Evolutionary conservation across 805 yeast genomes (phyloP), one percentile per base, ranked within the genome.

Genomic region (Blastobotrys mokoenaii): DNA sequence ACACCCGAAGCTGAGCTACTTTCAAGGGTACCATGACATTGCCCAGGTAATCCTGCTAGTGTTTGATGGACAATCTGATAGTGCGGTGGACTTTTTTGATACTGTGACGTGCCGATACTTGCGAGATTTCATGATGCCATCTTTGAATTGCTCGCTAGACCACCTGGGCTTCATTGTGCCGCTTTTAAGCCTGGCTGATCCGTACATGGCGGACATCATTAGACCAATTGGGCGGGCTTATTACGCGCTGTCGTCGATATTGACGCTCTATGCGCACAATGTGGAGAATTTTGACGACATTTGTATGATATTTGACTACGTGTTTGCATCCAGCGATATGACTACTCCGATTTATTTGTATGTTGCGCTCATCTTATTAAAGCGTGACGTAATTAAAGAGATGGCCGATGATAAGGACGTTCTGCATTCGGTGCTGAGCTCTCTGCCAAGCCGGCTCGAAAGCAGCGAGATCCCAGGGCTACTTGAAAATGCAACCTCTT

Each of bases 21-120:
- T 88, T 61, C 98, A 90, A 64, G 98, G 98, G 0, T 86, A 74
- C 61, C 97, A 90, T 62, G 97, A 93, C 56, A 69, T 93, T 16
- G 88, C 86, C 1, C 72, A 84, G 32, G 72, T 84, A 3, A 67
- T 84, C 5, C 64, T 84, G 3, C 58, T 82, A 14, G 75, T 82
- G 1, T 76, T 79, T 46, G 37, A 25, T 4, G 61, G 64, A 16
- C 51, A 54, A 43, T 42, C 53, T 41, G 53, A 58, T 43, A 51
- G 56, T 29, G 63, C 66, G 15, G 49, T 48, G 12, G 46, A 57
- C 27, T 54, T 79, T 5, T 64, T 89, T 41, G 81, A 79, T 45
- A 59, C 64, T 27, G 65, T 87, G 40, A 71, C 93, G 0, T 52
- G 83, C 7, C 51, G 66, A 43, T 84, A 79, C 57, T 64, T 93